A percentile compares a stretch with the other conserved stretches of the same genome.
Conservation (phyloP, 78 protist genomes). For the Salpingoeca rosetta region DNA sequence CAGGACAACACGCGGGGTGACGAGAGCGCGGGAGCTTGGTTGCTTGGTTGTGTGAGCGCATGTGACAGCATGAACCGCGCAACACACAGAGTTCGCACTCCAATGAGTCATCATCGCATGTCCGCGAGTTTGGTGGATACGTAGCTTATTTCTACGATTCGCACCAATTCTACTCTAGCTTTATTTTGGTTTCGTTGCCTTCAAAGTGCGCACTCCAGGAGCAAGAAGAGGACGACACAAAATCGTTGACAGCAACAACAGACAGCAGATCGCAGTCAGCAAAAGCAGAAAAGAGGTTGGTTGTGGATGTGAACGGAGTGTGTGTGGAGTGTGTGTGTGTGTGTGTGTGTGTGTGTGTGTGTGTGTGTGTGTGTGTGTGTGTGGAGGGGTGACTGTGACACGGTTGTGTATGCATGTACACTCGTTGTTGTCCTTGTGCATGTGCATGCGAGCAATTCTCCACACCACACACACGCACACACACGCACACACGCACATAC, state of each 20-base stretch:
- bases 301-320: conserved; percentile 41
- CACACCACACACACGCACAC: no score
- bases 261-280: background rate
- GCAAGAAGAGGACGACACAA: background rate
- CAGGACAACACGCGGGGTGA: no score
- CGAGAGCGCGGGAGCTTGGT: no score
- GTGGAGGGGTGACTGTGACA: background rate
- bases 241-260: background rate
- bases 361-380: background rate
- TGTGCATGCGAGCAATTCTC: no score
- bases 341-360: background rate
- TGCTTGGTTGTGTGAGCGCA: no score
- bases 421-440: background rate
- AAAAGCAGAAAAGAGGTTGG: conserved; percentile 38
- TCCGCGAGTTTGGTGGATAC: no score
- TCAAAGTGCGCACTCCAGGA: background rate
- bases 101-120: no score
- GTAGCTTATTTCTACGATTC: no score
- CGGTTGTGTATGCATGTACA: background rate
- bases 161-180: background rate
- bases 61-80: no score
- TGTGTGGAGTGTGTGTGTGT: no score
- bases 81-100: no score
- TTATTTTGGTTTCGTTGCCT: background rate
- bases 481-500: no score